Base-by-base conservation (phyloP, 2,329 filamentous ascomycete species). In the Pleoardoris graminearum region DNA sequence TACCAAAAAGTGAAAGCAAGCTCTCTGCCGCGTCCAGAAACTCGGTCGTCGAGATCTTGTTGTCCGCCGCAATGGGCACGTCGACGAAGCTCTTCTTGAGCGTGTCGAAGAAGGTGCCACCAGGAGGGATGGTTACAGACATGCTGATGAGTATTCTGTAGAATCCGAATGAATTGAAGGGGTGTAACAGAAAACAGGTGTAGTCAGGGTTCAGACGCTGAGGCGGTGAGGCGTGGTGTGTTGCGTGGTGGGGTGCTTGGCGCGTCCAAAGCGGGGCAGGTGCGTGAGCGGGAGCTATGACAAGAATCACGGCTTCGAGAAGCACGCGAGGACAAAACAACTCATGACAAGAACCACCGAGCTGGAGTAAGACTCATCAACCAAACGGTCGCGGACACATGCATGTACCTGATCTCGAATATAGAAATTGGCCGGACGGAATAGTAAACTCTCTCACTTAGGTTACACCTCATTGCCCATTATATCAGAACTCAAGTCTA, bases 21-120 rank as follows among this genome's bases (percentile, higher is more conserved):
- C 89, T 86, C 82, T 97, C 91, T 48, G 91, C 84, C 52, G 94
- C 94, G 61, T 96, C 89, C 59, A 97, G 87, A 77, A 97, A 99
- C 73, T 95, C 85, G 52, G 83, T 84, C 41, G 94, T 97, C 49
- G 85, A 78, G 68, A 97, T 86, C 55, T 86, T 88, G 78, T 91
- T 88, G 76, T 85, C 86, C 63, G 82, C 80, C 66, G 91, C 84
- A 65, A 96, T 76, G 12, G 89, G 86, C 49, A 97, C 93, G 65
- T 93, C 85, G 59, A 82, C 81, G 79, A 96, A 99, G 66, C 89
- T 93, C 73, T 82, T 83, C 80, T 89, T 89, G 76, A 95, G 82
- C 65, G 86, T 89, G 72, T 95, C 86, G 77, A 97, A 88, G 80
- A 92, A 91, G 67, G 91, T 96, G 66, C 83, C 83, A 61, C 85